Evolutionary conservation across 352 stramenopile species (phyloP), one percentile per base, ranked within the genome.

Genomic region (Phytopythium kandeliae): DNA sequence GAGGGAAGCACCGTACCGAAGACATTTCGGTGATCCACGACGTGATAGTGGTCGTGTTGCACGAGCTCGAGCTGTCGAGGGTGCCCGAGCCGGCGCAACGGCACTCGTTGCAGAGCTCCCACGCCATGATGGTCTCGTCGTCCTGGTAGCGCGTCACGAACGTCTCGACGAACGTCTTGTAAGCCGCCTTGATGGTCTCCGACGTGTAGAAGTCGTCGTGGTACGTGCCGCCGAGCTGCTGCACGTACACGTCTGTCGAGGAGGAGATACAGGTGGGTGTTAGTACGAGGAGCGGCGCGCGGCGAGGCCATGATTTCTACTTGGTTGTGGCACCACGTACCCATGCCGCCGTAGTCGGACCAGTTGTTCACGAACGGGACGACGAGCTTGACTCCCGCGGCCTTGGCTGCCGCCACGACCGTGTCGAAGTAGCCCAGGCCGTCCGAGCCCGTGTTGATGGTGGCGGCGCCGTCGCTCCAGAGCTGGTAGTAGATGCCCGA

Each of bases 301-400:
- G n/a, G n/a, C n/a, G n/a, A n/a, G n/a, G n/a, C n/a, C n/a, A n/a
- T n/a, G n/a, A n/a, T n/a, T n/a, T n/a, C n/a, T n/a, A n/a, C n/a
- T n/a, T n/a, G n/a, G n/a, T n/a, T n/a, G n/a, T n/a, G n/a, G n/a
- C n/a, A n/a, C n/a, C n/a, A 57, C 57, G 51, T 26, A 67, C 60
- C 57, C n/a, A 65, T 69, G 43, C 61, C 61, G 21, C 61, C 61
- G 48, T 69, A 66, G 50, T 66, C 62, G 11, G 62, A 65, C 62
- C 62, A 69, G 31, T 66, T 69, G 62, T 69, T 69, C 28, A 69
- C 63, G 16, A 67, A 54, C 21, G 62, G 62, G 46, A 70, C 62
- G 16, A 70, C 55, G n/a, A 71, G 52, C 36, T 71, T 67, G 22
- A 71, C 59, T 17, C 63, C 63, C 3, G 63, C 63, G 15, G 58